A percentile compares a stretch with the other conserved stretches of the same genome.
Evolutionary conservation across 768 basidiomycete species (phyloP).

Genomic region (Boletus vinaceobasis): DNA sequence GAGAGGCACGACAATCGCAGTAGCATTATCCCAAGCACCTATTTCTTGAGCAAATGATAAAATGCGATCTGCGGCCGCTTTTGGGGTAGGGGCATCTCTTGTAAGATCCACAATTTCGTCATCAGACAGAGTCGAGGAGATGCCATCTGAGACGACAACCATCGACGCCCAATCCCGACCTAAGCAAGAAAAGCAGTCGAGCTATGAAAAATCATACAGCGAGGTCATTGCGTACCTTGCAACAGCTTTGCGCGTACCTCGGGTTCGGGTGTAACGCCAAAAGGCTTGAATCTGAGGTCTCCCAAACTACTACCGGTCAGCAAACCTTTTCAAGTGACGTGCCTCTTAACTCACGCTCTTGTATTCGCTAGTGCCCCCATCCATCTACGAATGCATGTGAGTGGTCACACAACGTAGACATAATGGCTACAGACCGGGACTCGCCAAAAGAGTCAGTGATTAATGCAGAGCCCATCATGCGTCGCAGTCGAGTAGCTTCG

Average conservation of each 20-base stretch:
- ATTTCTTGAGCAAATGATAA: constrained; percentile 84
- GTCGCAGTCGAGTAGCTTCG: constrained; percentile 79
- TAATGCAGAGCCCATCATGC: constrained; percentile 86
- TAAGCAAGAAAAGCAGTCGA: constrained; percentile 28
- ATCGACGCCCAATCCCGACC: constrained; percentile 85
- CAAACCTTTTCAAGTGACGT: not conserved
- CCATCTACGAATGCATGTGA: constrained; percentile 53
- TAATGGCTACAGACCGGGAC: constrained; percentile 52
- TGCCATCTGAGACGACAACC: constrained; percentile 88
- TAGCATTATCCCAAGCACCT: constrained; percentile 83
- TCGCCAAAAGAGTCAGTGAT: constrained; percentile 96
- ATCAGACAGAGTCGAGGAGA: constrained; percentile 88
- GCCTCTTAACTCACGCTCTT: constrained; percentile 55
- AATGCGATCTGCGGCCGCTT: constrained; percentile 77
- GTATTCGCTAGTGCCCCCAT: constrained; percentile 95
- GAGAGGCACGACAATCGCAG: constrained; percentile 86
- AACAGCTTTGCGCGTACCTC: constrained; percentile 76
- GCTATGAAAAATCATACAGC: not conserved
- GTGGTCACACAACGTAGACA: not conserved
- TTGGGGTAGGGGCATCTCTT: constrained; percentile 66
- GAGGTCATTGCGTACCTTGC: constrained; percentile 48
- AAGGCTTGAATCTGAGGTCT: constrained; percentile 84
- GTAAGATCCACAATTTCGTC: constrained; percentile 93
- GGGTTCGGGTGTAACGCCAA: constrained; percentile 91
- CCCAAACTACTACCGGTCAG: constrained; percentile 57